Evolutionary conservation across 768 basidiomycete genomes (phyloP).

Genomic region (Lentinus brumalis): DNA sequence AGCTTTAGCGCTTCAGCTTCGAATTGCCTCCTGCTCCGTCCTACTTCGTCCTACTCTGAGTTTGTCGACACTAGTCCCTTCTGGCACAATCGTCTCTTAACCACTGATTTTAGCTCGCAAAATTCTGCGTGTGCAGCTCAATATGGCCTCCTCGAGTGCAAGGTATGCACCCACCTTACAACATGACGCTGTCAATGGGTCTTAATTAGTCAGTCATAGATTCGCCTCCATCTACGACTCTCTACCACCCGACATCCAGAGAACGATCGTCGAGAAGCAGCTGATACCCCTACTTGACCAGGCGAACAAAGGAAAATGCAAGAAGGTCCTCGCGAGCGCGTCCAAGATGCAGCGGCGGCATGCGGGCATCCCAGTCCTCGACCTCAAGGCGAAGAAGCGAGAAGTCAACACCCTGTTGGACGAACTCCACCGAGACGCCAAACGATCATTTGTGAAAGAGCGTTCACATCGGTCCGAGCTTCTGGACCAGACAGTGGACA

Average conservation of each 20-base stretch:
- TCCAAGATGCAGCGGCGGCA: slow-evolving; percentile 41
- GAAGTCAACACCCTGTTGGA: slow-evolving; percentile 56
- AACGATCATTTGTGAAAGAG: slow-evolving; percentile 54
- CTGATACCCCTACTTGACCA: slow-evolving; percentile 51
- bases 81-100: no score
- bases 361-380: slow-evolving; percentile 47
- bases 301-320: slow-evolving; percentile 39
- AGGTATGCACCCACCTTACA: background rate
- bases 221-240: slow-evolving; percentile 50
- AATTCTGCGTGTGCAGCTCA: background rate
- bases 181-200: background rate
- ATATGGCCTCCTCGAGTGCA: background rate
- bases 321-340: slow-evolving; percentile 43
- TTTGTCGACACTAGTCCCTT: no score
- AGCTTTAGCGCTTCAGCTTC: no score
- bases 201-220: slow-evolving; percentile 30
- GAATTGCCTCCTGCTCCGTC: no score
- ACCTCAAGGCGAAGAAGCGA: slow-evolving; percentile 53
- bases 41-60: no score
- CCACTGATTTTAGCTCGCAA: no score
- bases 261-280: slow-evolving; percentile 49
- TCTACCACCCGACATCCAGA: slow-evolving; percentile 56
- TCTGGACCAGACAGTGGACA: slow-evolving; percentile 55
- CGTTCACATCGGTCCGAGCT: slow-evolving; percentile 57
- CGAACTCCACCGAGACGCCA: slow-evolving; percentile 55